Conservation (phyloP, 129 eudicot species). For the Cynara cardunculus region DNA sequence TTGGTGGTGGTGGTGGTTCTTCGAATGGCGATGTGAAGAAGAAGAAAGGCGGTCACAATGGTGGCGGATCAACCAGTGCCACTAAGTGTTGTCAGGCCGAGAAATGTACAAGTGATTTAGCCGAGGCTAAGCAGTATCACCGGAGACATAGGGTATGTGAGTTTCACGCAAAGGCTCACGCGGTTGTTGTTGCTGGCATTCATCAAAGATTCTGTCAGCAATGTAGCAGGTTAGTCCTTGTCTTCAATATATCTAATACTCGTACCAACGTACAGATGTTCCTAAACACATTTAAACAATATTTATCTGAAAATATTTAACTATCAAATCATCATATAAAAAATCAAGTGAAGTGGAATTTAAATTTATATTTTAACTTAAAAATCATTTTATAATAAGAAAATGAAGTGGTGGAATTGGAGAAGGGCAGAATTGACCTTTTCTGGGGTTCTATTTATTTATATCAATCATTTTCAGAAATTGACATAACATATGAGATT, state of each 20-base stretch:
- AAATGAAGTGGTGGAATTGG: neutral
- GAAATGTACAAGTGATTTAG: slow-evolving; percentile 43
- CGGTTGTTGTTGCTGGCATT: slow-evolving; percentile 45
- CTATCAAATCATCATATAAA: neutral
- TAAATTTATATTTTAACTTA: neutral
- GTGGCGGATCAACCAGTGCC: slow-evolving; percentile 19
- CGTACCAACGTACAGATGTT: neutral
- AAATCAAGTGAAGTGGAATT: neutral
- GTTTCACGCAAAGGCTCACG: slow-evolving; percentile 57
- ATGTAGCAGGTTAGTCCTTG: slow-evolving; percentile 49
- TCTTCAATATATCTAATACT: neutral
- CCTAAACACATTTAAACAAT: neutral
- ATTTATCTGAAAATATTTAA: too few relatives aligned
- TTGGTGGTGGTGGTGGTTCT: slow-evolving; percentile 32
- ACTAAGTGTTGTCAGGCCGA: slow-evolving; percentile 54
- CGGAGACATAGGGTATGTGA: slow-evolving; percentile 64
- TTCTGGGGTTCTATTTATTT: neutral
- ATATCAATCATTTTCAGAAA: neutral
- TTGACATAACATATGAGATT: slow-evolving; percentile 1
- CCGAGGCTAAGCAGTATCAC: slow-evolving; percentile 57
- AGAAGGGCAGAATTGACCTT: neutral
- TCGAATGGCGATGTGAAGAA: slow-evolving; percentile 5
- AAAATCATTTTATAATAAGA: neutral
- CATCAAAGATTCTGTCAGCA: slow-evolving; percentile 67
- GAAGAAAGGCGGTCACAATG: slow-evolving; percentile 26